Percentiles rank a stretch among this genome's conserved stretches.
Conservation (phyloP, 2,329 filamentous ascomycete species). For the Fusarium miscanthi region DNA sequence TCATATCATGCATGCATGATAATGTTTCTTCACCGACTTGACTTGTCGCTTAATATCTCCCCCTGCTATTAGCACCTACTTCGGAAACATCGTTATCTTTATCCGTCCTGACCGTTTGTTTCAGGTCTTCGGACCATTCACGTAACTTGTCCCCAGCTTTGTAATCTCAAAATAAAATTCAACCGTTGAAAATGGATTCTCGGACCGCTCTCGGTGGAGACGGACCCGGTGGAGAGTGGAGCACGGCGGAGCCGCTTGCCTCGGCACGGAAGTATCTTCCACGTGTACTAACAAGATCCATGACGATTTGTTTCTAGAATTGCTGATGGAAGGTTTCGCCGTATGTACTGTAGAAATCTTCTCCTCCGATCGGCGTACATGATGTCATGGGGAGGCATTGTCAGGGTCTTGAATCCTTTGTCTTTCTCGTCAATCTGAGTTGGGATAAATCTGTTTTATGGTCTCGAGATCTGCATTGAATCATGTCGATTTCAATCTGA, state of each 20-base stretch:
- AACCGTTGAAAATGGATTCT: not conserved
- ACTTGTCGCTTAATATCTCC: not conserved
- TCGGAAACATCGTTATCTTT: not conserved
- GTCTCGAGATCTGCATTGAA: not conserved
- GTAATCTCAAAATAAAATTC: constrained; percentile 7
- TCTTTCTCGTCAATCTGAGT: not conserved
- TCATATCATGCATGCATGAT: not conserved
- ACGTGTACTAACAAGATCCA: not conserved
- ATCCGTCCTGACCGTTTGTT: not conserved
- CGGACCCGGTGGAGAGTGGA: not conserved
- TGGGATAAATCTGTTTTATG: not conserved
- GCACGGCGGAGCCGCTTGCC: not conserved
- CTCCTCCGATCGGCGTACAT: not conserved
- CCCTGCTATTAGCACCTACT: not conserved
- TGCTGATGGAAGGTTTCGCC: not conserved
- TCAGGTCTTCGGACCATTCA: not conserved
- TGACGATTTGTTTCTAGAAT: not conserved
- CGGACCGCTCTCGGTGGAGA: not conserved
- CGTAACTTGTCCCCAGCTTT: constrained; percentile 1
- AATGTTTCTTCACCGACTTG: not conserved
- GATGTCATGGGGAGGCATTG: not conserved
- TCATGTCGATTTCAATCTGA: not conserved
- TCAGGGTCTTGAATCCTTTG: not conserved
- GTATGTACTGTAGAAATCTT: not conserved
- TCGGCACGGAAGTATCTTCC: constrained; percentile 7